Base-by-base conservation (phyloP, 2,329 filamentous ascomycete species). In the Fusarium camptoceras region DNA sequence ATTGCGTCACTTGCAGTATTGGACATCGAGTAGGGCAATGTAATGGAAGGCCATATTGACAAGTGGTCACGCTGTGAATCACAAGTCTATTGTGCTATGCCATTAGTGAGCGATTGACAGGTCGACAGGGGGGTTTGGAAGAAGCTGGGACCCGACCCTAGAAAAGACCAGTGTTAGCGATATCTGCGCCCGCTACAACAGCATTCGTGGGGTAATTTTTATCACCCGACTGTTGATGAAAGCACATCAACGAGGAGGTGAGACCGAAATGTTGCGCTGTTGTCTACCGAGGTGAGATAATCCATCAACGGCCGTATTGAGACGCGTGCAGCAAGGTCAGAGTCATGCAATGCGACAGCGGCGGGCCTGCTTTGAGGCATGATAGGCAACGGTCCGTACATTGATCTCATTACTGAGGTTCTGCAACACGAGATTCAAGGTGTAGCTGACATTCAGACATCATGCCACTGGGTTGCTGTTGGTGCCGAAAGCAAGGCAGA, bases 61-160 rank as follows among this genome's bases (percentile, higher is more conserved):
- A 70, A 59, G 53, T 64, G 62, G 55, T 60, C 61, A 67, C 62
- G 54, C 42, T 54, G 24, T 55, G 56, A 70, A 64, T 62, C 57
- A 67, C 64, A 50, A 60, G 60, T 47, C 34, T 41, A 65, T 75
- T 70, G 70, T 73, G 59, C 66, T 57, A 74, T 73, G 61, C 61
- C 57, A 73, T 73, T 59, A 16, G 25, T 42, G 66, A 73, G 64
- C 60, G 60, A 60, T 67, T 54, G 66, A 59, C 60, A 59, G 59
- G 54, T 48, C 18, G 55, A 30, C 31, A 47, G 37, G 59, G 34
- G 37, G 14, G 15, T 24, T 24, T 37, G 44, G 37, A n/a, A 53
- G 53, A 65, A 47, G 51, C 54, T 57, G 60, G 58, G 55, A 55
- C 50, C 41, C 44, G 22, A 59, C 43, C 25, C 47, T 22, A 46